Evolutionary conservation across 306 rosid genomes (phyloP).

Genomic region (Corylus heterophylla): DNA sequence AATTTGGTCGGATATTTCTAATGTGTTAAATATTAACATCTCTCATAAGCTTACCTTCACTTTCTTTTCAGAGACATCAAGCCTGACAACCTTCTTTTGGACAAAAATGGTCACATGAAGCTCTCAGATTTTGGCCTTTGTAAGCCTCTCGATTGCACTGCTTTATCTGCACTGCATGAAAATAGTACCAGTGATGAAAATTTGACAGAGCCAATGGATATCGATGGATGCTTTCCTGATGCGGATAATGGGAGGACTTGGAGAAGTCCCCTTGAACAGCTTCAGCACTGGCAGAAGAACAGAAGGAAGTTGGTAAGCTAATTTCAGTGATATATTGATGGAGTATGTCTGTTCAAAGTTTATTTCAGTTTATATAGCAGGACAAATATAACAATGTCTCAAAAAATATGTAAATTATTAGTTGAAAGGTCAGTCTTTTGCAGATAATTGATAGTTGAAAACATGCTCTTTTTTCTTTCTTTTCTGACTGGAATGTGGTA

Average conservation of each 20-base stretch:
- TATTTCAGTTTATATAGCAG: slow-evolving; percentile 9
- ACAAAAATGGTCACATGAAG: slow-evolving; percentile 95
- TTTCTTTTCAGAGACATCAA: slow-evolving; percentile 80
- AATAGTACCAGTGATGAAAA: slow-evolving; percentile 75
- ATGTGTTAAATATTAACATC: slow-evolving; percentile 18
- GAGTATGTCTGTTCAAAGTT: slow-evolving; percentile 17
- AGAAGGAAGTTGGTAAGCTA: slow-evolving; percentile 91
- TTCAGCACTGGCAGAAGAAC: slow-evolving; percentile 98
- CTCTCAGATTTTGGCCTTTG: slow-evolving; percentile 99
- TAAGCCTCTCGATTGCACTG: slow-evolving; percentile 89
- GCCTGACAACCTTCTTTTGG: slow-evolving; percentile 95
- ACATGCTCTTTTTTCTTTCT: neutral
- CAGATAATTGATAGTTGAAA: neutral
- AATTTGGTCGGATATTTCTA: slow-evolving; percentile 1
- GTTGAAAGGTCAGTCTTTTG: slow-evolving; percentile 14
- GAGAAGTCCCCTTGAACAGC: slow-evolving; percentile 94
- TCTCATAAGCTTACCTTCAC: slow-evolving; percentile 26
- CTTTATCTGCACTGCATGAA: slow-evolving; percentile 92
- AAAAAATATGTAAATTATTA: neutral
- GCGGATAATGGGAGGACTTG: slow-evolving; percentile 75
- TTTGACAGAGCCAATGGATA: slow-evolving; percentile 85
- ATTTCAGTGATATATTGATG: slow-evolving; percentile 23
- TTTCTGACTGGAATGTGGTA: neutral
- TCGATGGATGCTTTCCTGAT: slow-evolving; percentile 58
- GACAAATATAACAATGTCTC: slow-evolving; percentile 5